Evolutionary conservation across 345 rosid genomes (phyloP), one percentile per base, ranked within the genome.

Genomic region (Corchorus capsularis): DNA sequence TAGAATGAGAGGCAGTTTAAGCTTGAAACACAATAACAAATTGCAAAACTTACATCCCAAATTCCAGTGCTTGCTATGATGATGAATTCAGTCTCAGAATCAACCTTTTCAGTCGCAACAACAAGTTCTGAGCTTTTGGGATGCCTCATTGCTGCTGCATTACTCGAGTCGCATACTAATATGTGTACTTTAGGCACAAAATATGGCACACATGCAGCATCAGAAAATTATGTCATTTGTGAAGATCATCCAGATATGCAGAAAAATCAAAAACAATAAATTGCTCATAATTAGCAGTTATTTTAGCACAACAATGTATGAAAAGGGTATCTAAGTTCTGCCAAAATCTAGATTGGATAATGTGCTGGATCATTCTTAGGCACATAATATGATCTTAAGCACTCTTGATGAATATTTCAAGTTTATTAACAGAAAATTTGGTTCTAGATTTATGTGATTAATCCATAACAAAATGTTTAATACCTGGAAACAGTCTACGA

Each of bases 51-150:
- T 78, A 92, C 97, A 89, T 91, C 88, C 97, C 96, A 93, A 22
- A 93, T 81, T 46, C 96, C 97, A 32, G 61, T 80, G 89, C 89
- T 91, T 69, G 91, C 97, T 34, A 93, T 78, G 47, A 93, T 85
- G 71, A 91, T 69, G 73, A 93, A 93, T 70, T 93, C 96, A 11
- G 90, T 88, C 60, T 84, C 77, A 3, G 87, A 53, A 41, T 81
- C 83, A 0, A 91, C 82, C 64, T 75, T 88, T 66, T 87, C 83
- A 37, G 84, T 56, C 4, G 83, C 77, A 15, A 93, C 76, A 0
- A 70, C 67, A 17, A 87, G 78, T 79, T 87, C 88, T 16, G 82
- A 80, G 22, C 80, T 63, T 77, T 75, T 80, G 0, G 46, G 35
- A 2, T 74, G 76, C 77, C 79, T 76, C 5, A 43, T 60, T 19